phyloP scores from a whole-genome alignment of 768 basidiomycete species.

The Gelatoporia subvermispora region DNA sequence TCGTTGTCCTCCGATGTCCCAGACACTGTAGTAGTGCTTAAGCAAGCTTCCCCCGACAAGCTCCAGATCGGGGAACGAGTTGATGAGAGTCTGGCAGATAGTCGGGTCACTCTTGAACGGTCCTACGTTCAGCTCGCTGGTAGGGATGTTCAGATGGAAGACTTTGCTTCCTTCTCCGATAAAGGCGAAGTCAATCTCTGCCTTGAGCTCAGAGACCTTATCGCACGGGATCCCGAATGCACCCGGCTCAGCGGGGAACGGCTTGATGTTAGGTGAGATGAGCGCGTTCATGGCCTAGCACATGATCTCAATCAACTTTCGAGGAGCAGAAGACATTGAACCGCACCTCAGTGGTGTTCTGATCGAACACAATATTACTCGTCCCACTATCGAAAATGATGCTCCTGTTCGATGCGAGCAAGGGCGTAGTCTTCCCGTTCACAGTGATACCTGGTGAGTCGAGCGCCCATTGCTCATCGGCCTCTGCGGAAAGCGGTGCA shows the following conservation, averaged over 20 bases:
- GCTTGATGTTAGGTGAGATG: conserved; percentile 51
- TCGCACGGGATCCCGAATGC: conserved; percentile 46
- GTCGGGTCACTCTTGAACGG: conserved; percentile 45
- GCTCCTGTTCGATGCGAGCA: conserved; percentile 34
- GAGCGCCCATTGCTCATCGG: conserved; percentile 39
- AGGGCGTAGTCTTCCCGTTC: conserved; percentile 45
- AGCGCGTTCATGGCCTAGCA: conserved; percentile 50
- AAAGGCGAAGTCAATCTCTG: conserved; percentile 48
- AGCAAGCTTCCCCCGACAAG: conserved; percentile 50
- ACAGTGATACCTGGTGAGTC: conserved; percentile 41
- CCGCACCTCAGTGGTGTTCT: conserved; percentile 41
- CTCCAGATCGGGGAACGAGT: conserved; percentile 44
- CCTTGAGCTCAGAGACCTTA: conserved; percentile 41
- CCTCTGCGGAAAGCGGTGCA: conserved; percentile 36
- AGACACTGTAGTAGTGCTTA: conserved; percentile 57
- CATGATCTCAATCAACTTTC: not conserved
- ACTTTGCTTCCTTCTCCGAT: conserved; percentile 39
- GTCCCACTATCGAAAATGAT: conserved; percentile 58
- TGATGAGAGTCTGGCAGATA: conserved; percentile 53
- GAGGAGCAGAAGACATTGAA: not conserved
- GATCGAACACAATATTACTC: conserved; percentile 49
- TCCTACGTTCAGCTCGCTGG: conserved; percentile 51
- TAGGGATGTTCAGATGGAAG: conserved; percentile 56
- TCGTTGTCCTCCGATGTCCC: conserved; percentile 46
- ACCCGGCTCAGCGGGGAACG: conserved; percentile 45